Base-by-base conservation (phyloP, 257 asterid species). In the Pogostemon cablin region DNA sequence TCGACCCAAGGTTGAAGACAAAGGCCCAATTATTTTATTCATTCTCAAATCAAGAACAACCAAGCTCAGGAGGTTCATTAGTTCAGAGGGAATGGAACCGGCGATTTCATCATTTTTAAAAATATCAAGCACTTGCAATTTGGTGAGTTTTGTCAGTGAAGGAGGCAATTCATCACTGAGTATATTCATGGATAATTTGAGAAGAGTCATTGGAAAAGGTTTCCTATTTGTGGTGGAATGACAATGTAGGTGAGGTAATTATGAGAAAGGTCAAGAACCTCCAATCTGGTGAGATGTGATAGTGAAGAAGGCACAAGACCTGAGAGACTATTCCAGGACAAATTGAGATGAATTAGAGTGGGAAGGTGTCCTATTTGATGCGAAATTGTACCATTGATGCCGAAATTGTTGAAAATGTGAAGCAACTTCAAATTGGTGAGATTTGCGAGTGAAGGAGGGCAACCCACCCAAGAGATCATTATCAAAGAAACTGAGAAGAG, bases 401-500 rank as follows among this genome's bases (percentile, higher is more conserved):
- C 32, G 32, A 25, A 25, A 25, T 25, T 25, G 32, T 2, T 0
- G 10, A 5, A 15, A 46, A 46, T 9, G 50, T 2, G 4, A 46
- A 72, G 57, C 4, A 32, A 17, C 55, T 53, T 3, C 12, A 72
- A 49, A 5, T 59, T 59, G 34, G 62, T 61, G 15, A 71, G 76
- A 37, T 61, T 71, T 10, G 43, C 17, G 5, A 71, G 43, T 50
- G 56, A 52, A 52, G 20, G 41, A 47, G 53, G 50, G 12, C 50
- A 46, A 46, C 3, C 3, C 3, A 9, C 50, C 50, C 0, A 2
- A 1, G 11, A 9, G n/a, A 7, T 4, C 10, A 46, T 9, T 46
- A 2, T 1, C 3, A 0, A 15, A 46, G 4, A 46, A 9, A 46
- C 1, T 9, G 50, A 46, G 50, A 46, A 9, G 3, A 9, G 4